phyloP scores from a whole-genome alignment of 2,329 filamentous ascomycete species.

The Colletotrichum gigasporum region DNA sequence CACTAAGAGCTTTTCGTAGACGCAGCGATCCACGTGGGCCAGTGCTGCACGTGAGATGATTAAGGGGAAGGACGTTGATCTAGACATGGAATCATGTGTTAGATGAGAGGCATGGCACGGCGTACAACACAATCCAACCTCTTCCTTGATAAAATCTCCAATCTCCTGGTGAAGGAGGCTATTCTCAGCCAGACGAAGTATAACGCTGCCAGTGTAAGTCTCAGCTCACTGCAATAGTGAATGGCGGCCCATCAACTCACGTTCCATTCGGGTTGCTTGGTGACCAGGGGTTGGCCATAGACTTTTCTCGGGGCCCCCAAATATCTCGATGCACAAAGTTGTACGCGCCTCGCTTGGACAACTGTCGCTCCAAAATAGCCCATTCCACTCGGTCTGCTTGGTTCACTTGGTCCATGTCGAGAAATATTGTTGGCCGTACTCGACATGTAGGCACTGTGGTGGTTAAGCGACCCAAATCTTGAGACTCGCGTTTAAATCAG shows the following conservation, averaged over 20 bases:
- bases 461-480: no score
- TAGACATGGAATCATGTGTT: background rate
- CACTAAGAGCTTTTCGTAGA: constrained; percentile 35
- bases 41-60: constrained; percentile 40
- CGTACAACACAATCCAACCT: background rate
- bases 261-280: constrained; percentile 33
- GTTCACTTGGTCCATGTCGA: background rate
- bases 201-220: constrained; percentile 21
- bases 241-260: background rate
- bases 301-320: constrained; percentile 35
- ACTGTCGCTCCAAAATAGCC: background rate
- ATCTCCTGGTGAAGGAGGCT: constrained; percentile 36
- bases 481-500: no score
- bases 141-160: constrained; percentile 25
- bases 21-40: constrained; percentile 39
- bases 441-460: background rate
- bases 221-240: background rate
- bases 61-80: constrained; percentile 28
- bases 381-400: background rate
- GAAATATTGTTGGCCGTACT: background rate
- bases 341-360: constrained; percentile 30
- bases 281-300: constrained; percentile 34
- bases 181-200: constrained; percentile 37
- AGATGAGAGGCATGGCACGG: background rate
- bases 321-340: constrained; percentile 30